Evolutionary conservation across 495 filamentous ascomycete genomes (phyloP).

Genomic region (Rhizodiscina lignyota): DNA sequence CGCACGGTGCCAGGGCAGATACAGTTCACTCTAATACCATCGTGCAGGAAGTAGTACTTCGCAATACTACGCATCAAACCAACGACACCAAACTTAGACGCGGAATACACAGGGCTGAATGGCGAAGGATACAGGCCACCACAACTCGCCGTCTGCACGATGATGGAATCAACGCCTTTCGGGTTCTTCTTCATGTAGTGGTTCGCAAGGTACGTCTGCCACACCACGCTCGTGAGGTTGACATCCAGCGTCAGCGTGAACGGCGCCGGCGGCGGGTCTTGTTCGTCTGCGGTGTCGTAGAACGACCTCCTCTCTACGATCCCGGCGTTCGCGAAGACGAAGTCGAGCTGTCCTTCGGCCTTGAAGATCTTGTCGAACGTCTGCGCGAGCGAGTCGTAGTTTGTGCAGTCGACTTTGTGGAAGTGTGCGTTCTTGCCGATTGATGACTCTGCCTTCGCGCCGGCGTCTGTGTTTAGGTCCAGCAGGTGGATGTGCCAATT

Average conservation of each 20-base stretch:
- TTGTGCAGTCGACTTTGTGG: slow-evolving; percentile 13
- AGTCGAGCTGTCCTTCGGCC: slow-evolving; percentile 14
- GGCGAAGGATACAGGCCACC: slow-evolving; percentile 16
- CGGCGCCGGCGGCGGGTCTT: slow-evolving; percentile 12
- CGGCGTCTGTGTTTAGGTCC: slow-evolving; percentile 12
- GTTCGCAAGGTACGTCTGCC: slow-evolving; percentile 15
- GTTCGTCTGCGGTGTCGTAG: slow-evolving; percentile 11
- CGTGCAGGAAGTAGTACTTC: slow-evolving; percentile 5
- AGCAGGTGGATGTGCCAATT: slow-evolving; percentile 15
- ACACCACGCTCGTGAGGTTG: slow-evolving; percentile 17
- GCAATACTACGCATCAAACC: slow-evolving; percentile 15
- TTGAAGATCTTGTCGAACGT: slow-evolving; percentile 15
- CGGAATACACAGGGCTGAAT: slow-evolving; percentile 14
- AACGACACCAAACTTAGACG: slow-evolving; percentile 14
- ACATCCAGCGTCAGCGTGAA: slow-evolving; percentile 13
- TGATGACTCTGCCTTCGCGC: slow-evolving; percentile 9
- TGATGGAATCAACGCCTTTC: slow-evolving; percentile 6
- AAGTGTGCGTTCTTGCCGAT: slow-evolving; percentile 13
- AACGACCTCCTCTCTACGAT: slow-evolving; percentile 17
- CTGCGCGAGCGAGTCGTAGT: slow-evolving; percentile 10
- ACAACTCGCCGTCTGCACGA: slow-evolving; percentile 18
- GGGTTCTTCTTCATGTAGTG: slow-evolving; percentile 14
- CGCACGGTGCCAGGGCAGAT: slow-evolving; percentile 16
- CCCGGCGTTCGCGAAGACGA: slow-evolving; percentile 21
- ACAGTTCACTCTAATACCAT: slow-evolving; percentile 14